Conservation (phyloP, 805 yeast species). For the Starmerella roubikii region DNA sequence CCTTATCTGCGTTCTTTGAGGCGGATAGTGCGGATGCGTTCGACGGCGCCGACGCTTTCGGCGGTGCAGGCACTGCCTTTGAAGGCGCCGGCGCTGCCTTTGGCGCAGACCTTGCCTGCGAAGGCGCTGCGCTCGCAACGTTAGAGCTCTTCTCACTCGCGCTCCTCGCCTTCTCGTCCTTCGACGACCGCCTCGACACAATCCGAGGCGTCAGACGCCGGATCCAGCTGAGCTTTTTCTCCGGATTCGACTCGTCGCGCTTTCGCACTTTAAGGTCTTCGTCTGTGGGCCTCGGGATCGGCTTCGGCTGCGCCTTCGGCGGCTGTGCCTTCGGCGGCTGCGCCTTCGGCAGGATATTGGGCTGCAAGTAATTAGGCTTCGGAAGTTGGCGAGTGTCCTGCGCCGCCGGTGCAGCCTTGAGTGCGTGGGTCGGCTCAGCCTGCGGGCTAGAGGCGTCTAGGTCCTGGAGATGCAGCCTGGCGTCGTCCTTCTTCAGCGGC, state of each 20-base stretch:
- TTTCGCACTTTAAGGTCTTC: background rate
- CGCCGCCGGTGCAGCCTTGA: too few relatives aligned
- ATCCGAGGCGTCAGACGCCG: slow-evolving; percentile 15
- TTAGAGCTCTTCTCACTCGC: background rate
- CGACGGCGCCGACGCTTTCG: background rate
- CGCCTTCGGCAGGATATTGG: too few relatives aligned
- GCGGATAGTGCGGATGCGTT: background rate
- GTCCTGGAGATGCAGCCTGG: too few relatives aligned
- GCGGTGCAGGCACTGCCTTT: too few relatives aligned
- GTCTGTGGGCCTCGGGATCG: background rate
- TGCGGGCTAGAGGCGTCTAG: too few relatives aligned
- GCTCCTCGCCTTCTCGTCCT: background rate
- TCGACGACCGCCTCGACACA: slow-evolving; percentile 5
- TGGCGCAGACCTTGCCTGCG: too few relatives aligned
- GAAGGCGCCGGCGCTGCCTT: background rate
- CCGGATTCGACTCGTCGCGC: background rate
- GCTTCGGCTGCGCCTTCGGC: background rate
- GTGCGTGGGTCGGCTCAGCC: background rate
- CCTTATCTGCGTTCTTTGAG: slow-evolving; percentile 3
- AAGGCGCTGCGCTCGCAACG: background rate
- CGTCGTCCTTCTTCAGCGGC: slow-evolving; percentile 1
- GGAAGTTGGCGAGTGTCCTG: too few relatives aligned
- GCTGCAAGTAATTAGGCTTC: too few relatives aligned
- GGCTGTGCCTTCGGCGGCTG: too few relatives aligned
- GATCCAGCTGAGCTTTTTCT: slow-evolving; percentile 12